Base-by-base conservation (phyloP, 2,329 filamentous ascomycete genomes). In the Pseudohalonectria lignicola region DNA sequence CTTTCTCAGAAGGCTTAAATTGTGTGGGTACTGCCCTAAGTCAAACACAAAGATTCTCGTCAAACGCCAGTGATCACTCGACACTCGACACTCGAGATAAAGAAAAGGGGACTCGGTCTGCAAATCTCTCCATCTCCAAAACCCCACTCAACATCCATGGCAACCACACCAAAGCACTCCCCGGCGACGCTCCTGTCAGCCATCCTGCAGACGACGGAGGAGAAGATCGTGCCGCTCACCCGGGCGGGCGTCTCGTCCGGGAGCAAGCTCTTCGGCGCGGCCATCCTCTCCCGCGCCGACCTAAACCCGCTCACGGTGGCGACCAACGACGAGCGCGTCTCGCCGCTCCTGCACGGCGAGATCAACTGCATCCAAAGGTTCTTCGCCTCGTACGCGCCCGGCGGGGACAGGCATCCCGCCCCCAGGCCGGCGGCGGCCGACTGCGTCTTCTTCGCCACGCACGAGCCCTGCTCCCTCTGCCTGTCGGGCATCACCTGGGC, bases 361-460 rank as follows among this genome's bases (percentile, higher is more conserved):
- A 73, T 76, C 52, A 71, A 74, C 52, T 76, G 71, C 59, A 74
- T 76, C 53, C 70, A 74, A 47, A 54, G 65, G 23, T 76, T 76
- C 57, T 76, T 72, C 54, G 60, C 60, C 0, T 49, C 50, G 1
- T 55, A 56, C 42, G 50, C 60, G 11, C 44, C 53, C 34, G 40
- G 32, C 21, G 23, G 23, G 7, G 23, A 26, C 23, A 12, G 8
- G 23, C 12, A 7, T 26, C 8, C 8, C 7, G 12, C 8, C 23
- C 16, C n/a, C 10, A 45, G 54, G 2, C 47, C 63, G 3, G 41
- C 51, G 26, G 47, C 55, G 10, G 52, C 54, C 8, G 67, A 71
- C 47, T 75, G 71, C 55, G 48, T 76, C 49, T 76, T 76, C 57
- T 63, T 76, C 41, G 67, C 70, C 4, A 75, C 72, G 0, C 71